Evolutionary conservation across 2,329 filamentous ascomycete species (phyloP).

Genomic region (Ustulina deusta): DNA sequence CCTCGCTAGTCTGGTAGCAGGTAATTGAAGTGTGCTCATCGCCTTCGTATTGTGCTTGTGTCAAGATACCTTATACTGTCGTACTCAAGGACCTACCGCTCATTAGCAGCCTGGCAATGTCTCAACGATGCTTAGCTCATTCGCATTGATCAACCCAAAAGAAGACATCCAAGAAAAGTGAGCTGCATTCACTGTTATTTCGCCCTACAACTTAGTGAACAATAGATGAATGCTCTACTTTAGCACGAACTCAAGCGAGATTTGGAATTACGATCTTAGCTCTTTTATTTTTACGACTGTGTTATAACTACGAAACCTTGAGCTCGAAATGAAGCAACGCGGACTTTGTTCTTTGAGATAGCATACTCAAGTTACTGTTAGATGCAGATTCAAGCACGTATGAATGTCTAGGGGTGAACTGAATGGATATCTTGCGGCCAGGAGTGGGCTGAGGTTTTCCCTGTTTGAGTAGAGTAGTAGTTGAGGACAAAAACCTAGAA

Average conservation of each 20-base stretch:
- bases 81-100: constrained; percentile 9
- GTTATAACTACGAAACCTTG: not conserved
- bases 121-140: not conserved
- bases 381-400: not conserved
- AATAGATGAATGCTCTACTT: not conserved
- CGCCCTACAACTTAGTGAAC: not conserved
- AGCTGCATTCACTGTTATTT: not conserved
- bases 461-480: not conserved
- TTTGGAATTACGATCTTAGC: not conserved
- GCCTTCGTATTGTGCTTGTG: constrained; percentile 27
- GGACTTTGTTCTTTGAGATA: not conserved
- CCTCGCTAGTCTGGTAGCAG: not conserved
- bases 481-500: not conserved
- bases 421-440: not conserved
- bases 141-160: not conserved
- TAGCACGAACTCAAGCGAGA: not conserved
- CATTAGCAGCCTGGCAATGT: constrained; percentile 22
- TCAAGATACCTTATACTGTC: constrained; percentile 10
- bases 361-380: not conserved
- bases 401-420: not conserved
- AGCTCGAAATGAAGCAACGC: not conserved
- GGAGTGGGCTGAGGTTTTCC: not conserved
- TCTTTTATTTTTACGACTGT: not conserved
- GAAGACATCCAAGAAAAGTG: not conserved
- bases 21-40: constrained; percentile 22